Evolutionary conservation across 1,284 basidiomycete genomes (phyloP).

Genomic region (Fomes fomentarius): DNA sequence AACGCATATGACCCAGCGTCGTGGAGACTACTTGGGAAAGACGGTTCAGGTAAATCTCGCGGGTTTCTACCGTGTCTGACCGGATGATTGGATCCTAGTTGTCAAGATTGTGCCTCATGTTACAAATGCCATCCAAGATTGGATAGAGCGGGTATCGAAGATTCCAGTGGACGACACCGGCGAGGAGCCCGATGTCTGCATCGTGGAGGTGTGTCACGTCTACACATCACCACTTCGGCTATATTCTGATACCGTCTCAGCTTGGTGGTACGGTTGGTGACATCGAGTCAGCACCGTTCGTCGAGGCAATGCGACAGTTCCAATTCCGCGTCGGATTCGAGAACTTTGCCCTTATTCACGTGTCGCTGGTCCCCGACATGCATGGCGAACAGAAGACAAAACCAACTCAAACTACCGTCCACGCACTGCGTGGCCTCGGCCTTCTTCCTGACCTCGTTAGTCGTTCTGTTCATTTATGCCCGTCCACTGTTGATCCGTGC

Average conservation of each 20-base stretch:
- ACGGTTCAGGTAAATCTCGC: slow-evolving; percentile 78
- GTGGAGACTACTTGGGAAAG: slow-evolving; percentile 97
- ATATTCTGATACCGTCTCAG: slow-evolving; percentile 42
- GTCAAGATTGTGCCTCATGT: slow-evolving; percentile 93
- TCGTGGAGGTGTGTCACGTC: slow-evolving; percentile 77
- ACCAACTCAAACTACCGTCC: slow-evolving; percentile 96
- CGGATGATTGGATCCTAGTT: not conserved
- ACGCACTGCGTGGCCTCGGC: slow-evolving; percentile 92
- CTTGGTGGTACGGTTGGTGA: slow-evolving; percentile 96
- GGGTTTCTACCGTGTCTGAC: not conserved
- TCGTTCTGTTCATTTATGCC: slow-evolving; percentile 8
- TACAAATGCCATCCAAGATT: slow-evolving; percentile 97
- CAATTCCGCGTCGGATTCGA: slow-evolving; percentile 98
- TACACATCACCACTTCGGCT: not conserved
- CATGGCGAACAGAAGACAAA: slow-evolving; percentile 99
- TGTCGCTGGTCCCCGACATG: slow-evolving; percentile 97
- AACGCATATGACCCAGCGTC: slow-evolving; percentile 56
- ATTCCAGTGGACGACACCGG: slow-evolving; percentile 95
- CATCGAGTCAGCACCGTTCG: slow-evolving; percentile 96
- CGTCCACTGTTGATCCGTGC: not conserved
- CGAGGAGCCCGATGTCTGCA: slow-evolving; percentile 95
- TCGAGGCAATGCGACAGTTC: slow-evolving; percentile 99
- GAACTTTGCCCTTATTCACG: slow-evolving; percentile 97
- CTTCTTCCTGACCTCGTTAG: slow-evolving; percentile 90
- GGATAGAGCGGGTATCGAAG: slow-evolving; percentile 95